Percentiles rank a stretch among this genome's conserved stretches.
Evolutionary conservation across 2,329 filamentous ascomycete genomes (phyloP).

Genomic region (Cordyceps tenuipes): DNA sequence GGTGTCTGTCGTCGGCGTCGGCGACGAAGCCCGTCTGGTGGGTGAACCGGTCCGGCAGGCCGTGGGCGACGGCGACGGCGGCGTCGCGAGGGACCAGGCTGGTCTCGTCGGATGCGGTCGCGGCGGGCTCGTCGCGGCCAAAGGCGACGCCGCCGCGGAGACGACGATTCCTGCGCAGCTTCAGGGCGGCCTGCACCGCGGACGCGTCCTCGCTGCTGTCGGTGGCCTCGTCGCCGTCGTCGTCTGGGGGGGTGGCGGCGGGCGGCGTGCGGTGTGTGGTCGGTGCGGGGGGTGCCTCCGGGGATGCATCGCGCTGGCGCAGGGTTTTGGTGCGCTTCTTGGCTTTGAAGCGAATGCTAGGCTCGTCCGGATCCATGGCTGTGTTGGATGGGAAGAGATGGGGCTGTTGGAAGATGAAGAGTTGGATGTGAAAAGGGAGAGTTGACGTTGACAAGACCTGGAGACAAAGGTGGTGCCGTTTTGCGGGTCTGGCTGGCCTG

Average conservation of each 20-base stretch:
- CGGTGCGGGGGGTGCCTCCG: slow-evolving; percentile 15
- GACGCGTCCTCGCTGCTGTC: slow-evolving; percentile 7
- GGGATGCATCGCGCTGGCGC: slow-evolving; percentile 39
- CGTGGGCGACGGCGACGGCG: slow-evolving; percentile 9
- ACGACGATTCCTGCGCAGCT: slow-evolving; percentile 38
- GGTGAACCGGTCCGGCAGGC: slow-evolving; percentile 49
- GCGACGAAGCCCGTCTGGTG: slow-evolving; percentile 61
- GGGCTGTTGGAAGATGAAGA: not conserved
- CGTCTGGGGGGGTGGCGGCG: slow-evolving; percentile 4
- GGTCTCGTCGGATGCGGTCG: slow-evolving; percentile 10
- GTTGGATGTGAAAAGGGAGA: not conserved
- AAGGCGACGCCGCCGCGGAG: slow-evolving; percentile 46
- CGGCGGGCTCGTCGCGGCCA: slow-evolving; percentile 11
- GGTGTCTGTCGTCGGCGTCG: slow-evolving; percentile 63
- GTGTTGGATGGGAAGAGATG: not conserved
- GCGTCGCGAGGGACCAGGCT: slow-evolving; percentile 26
- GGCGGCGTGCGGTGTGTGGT: slow-evolving; percentile 5
- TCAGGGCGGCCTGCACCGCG: slow-evolving; percentile 40
- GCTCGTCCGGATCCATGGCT: not conserved
- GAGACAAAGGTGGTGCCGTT: not conserved
- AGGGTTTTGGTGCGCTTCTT: slow-evolving; percentile 52
- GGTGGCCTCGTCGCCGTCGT: not conserved
- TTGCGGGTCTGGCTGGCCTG: not conserved
- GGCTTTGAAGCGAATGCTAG: slow-evolving; percentile 38
- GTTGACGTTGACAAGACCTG: not conserved